phyloP scores from a whole-genome alignment of 495 filamentous ascomycete genomes.

The Podospora bellae-mahoneyi region DNA sequence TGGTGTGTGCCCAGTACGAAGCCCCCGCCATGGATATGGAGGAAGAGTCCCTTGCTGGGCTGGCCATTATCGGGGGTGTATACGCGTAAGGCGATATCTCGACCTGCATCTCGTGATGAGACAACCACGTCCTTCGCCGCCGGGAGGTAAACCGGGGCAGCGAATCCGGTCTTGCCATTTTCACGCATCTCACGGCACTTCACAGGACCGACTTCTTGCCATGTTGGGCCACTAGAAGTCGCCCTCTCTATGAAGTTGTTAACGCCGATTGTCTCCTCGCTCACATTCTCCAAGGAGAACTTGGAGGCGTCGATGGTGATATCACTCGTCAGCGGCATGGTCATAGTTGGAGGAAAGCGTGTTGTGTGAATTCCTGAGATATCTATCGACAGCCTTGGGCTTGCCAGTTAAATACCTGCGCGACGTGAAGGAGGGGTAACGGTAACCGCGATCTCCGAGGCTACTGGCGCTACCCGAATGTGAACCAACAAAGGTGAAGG shows the following conservation, averaged over 20 bases:
- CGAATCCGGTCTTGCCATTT: conserved; percentile 11
- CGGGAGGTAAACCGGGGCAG: conserved; percentile 5
- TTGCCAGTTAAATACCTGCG: neutral
- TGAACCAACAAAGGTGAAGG: neutral
- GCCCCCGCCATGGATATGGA: conserved; percentile 13
- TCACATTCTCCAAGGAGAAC: conserved; percentile 4
- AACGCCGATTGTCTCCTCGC: conserved; percentile 10
- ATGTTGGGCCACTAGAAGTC: neutral
- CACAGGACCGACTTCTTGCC: conserved; percentile 10
- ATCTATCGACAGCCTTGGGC: too few species aligned
- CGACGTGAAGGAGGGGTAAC: neutral
- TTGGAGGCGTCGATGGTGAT: conserved; percentile 10
- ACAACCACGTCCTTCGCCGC: neutral
- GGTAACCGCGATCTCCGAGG: neutral
- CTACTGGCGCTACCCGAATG: neutral
- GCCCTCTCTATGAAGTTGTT: neutral
- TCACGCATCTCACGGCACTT: conserved; percentile 9
- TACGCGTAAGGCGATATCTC: conserved; percentile 6
- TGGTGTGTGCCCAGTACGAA: conserved; percentile 4
- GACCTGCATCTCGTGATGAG: conserved; percentile 4
- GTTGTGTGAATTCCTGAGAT: too few species aligned
- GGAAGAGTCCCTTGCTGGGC: conserved; percentile 13
- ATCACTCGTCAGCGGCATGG: conserved; percentile 5
- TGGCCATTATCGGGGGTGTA: conserved; percentile 10
- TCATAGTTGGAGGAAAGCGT: neutral